A percentile compares a stretch with the other conserved stretches of the same genome.
Evolutionary conservation across 83 land plant genomes (phyloP).

Genomic region (Thuja plicata): DNA sequence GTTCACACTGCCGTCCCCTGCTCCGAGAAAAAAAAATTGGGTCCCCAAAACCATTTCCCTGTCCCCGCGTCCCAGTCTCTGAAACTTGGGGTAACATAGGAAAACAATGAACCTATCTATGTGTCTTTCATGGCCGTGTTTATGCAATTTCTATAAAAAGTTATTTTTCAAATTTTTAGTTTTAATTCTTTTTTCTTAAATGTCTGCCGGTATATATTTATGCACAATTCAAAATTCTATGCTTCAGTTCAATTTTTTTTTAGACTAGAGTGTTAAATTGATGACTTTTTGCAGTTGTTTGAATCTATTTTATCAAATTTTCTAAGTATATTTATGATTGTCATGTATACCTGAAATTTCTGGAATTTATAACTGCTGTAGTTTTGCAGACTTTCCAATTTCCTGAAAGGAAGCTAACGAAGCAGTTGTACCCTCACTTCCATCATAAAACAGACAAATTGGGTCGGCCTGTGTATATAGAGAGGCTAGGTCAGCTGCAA

Average conservation of each 20-base stretch:
- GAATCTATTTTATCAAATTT: not conserved
- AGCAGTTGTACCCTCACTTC: slow-evolving; percentile 41
- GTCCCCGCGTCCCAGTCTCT: no score
- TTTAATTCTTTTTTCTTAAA: not conserved
- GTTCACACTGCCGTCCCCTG: no score
- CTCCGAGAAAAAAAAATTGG: no score
- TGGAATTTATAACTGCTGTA: not conserved
- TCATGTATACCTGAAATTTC: not conserved
- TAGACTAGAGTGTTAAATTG: not conserved
- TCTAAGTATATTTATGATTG: not conserved
- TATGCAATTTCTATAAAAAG: not conserved
- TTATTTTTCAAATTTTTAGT: not conserved
- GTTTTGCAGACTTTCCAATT: slow-evolving; percentile 40
- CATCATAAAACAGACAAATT: slow-evolving; percentile 45
- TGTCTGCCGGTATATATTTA: not conserved
- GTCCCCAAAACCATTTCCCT: no score
- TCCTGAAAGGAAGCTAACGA: slow-evolving; percentile 31
- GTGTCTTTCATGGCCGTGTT: not conserved
- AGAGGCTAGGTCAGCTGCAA: slow-evolving; percentile 39
- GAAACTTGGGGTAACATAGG: no score
- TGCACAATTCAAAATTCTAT: not conserved
- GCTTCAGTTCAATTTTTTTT: not conserved
- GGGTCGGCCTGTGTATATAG: slow-evolving; percentile 43
- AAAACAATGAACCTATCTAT: not conserved
- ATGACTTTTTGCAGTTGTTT: not conserved